These are phyloP conservation scores for Pseudomassariella vexata DNA, from an alignment of 2,329 filamentous ascomycete species.

Conservation along the genomic window DNA sequence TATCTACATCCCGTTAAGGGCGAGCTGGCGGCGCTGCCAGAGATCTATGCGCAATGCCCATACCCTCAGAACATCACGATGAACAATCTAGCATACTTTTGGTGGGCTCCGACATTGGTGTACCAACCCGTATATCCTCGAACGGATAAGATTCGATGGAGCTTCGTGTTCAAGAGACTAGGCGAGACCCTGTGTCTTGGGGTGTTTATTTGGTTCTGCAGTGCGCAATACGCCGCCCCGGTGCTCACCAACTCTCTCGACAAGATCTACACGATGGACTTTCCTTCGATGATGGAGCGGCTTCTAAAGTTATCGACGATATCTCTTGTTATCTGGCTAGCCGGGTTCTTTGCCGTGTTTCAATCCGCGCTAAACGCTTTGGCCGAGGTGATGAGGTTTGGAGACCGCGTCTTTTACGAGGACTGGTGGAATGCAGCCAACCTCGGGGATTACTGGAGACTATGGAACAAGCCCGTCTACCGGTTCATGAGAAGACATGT, in stretches of 20 bases:
- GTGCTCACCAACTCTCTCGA: constrained; percentile 85
- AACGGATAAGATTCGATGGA: constrained; percentile 74
- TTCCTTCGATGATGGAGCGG: constrained; percentile 78
- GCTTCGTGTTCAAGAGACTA: constrained; percentile 78
- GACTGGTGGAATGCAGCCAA: constrained; percentile 97
- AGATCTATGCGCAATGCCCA: constrained; percentile 75
- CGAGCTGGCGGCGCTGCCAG: constrained; percentile 66
- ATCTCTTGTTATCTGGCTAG: constrained; percentile 92
- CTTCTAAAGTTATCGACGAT: constrained; percentile 95
- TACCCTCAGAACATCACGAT: constrained; percentile 91
- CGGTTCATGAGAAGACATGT: constrained; percentile 95
- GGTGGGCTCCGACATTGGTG: constrained; percentile 93
- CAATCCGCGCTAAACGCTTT: constrained; percentile 88
- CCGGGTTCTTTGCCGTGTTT: constrained; percentile 94
- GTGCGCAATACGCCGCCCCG: constrained; percentile 89
- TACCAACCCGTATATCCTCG: constrained; percentile 97
- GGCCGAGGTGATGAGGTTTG: constrained; percentile 84
- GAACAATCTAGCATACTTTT: constrained; percentile 86
- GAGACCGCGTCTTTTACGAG: constrained; percentile 89
- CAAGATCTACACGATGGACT: constrained; percentile 75
- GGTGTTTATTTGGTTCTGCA: constrained; percentile 92
- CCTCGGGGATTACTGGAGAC: constrained; percentile 85
- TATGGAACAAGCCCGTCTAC: constrained; percentile 97
- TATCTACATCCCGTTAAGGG: constrained; percentile 70
- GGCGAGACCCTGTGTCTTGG: constrained; percentile 71